These are phyloP conservation scores for Ziziphus jujuba DNA, from an alignment of 306 rosid species.

Conservation along the genomic window DNA sequence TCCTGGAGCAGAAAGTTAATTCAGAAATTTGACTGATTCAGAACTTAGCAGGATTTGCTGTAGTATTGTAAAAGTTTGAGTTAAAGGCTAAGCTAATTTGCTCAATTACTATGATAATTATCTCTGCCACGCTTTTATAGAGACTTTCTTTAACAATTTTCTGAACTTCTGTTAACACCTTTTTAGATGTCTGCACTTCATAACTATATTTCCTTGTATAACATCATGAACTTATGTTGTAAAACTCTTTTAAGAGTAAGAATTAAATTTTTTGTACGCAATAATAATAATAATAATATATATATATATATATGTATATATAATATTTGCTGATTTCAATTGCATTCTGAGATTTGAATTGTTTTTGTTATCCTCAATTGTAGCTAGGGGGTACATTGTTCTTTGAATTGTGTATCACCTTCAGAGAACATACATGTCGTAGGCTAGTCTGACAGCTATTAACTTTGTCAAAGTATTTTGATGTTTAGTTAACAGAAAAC, in stretches of 20 bases:
- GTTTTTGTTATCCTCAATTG: not conserved
- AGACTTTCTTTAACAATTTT: not conserved
- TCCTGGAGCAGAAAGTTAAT: not conserved
- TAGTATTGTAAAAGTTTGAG: not conserved
- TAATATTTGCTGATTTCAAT: no score
- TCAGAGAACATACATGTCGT: not conserved
- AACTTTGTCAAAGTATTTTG: not conserved
- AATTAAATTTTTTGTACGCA: no score
- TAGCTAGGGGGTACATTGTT: not conserved
- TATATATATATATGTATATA: no score
- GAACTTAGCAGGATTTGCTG: slow-evolving; percentile 3
- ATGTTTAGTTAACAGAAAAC: no score
- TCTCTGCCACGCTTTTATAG: not conserved
- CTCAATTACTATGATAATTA: not conserved
- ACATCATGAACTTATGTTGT: not conserved
- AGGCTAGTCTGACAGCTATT: not conserved
- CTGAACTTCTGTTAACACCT: not conserved
- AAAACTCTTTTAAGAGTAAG: no score
- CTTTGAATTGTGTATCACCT: not conserved
- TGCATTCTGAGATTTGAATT: no score
- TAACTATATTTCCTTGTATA: not conserved
- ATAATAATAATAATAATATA: no score
- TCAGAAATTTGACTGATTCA: not conserved
- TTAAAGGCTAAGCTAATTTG: no score
- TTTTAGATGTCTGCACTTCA: not conserved